Evolutionary conservation across 495 filamentous ascomycete species (phyloP).

Genomic region (Hypoxylon crocopeplum): DNA sequence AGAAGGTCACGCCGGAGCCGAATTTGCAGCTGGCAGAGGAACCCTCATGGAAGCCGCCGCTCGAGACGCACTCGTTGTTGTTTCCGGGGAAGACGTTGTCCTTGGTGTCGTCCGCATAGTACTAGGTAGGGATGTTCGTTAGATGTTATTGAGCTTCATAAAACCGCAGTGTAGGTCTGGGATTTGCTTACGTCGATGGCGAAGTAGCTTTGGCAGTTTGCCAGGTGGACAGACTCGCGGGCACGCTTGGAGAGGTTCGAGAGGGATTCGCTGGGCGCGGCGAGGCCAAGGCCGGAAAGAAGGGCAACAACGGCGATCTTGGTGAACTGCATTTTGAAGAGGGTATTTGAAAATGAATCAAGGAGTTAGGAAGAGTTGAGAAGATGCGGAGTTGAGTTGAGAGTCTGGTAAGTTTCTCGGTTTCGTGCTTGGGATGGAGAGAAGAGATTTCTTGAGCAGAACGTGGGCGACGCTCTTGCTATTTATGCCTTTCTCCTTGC

Average conservation of each 20-base stretch:
- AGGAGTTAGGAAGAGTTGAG: neutral
- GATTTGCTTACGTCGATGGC: slow-evolving; percentile 15
- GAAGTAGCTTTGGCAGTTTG: slow-evolving; percentile 22
- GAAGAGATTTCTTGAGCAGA: neutral
- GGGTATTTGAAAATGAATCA: neutral
- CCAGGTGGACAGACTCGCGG: slow-evolving; percentile 27
- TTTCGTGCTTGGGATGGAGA: neutral
- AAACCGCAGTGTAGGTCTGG: no score
- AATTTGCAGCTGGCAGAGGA: slow-evolving; percentile 20
- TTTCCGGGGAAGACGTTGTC: slow-evolving; percentile 20
- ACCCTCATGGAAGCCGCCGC: slow-evolving; percentile 17
- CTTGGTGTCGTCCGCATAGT: slow-evolving; percentile 28
- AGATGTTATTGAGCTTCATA: no score
- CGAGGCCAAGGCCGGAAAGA: slow-evolving; percentile 5
- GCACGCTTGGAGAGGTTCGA: slow-evolving; percentile 3
- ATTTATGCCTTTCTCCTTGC: slow-evolving; percentile 1
- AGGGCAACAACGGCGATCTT: slow-evolving; percentile 8
- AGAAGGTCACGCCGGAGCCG: slow-evolving; percentile 21
- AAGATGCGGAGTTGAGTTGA: no score
- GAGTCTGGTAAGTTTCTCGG: neutral
- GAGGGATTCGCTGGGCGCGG: neutral
- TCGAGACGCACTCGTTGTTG: slow-evolving; percentile 19
- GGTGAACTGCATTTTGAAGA: slow-evolving; percentile 6
- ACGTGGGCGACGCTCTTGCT: neutral
- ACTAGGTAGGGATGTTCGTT: no score